phyloP scores from a whole-genome alignment of 106 monocot genomes.

The Alisma plantagoaquatica region DNA sequence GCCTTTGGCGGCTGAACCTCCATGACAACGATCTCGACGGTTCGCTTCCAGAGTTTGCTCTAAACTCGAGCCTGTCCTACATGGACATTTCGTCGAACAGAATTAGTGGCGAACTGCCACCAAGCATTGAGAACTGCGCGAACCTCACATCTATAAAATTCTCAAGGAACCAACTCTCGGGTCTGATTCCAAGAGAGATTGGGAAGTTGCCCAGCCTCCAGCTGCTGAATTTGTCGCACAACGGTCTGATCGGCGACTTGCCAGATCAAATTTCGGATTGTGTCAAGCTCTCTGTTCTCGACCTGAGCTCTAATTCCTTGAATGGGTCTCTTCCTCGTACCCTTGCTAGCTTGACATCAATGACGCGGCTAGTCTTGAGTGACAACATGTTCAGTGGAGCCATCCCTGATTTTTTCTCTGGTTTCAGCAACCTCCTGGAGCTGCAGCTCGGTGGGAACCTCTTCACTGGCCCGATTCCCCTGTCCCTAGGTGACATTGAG shows the following conservation, averaged over 20 bases:
- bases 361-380: constrained; percentile 38
- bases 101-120: constrained; percentile 34
- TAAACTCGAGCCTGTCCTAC: constrained; percentile 22
- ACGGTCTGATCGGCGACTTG: constrained; percentile 40
- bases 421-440: constrained; percentile 31
- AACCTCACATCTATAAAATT: constrained; percentile 37
- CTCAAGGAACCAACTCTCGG: constrained; percentile 51
- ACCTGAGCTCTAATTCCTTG: constrained; percentile 62
- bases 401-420: constrained; percentile 44
- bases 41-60: constrained; percentile 17
- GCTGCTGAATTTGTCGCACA: constrained; percentile 58
- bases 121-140: constrained; percentile 26
- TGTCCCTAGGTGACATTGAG: constrained; percentile 38
- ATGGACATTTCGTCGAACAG: constrained; percentile 72
- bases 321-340: constrained; percentile 59
- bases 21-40: constrained; percentile 47
- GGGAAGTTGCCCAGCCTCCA: constrained; percentile 32
- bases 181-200: constrained; percentile 46
- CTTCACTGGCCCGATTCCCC: constrained; percentile 56
- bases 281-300: too few species aligned
- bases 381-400: constrained; percentile 52
- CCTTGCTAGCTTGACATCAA: constrained; percentile 26
- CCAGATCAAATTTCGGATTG: too few species aligned
- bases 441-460: constrained; percentile 55
- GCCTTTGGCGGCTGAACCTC: constrained; percentile 44